Evolutionary conservation across 805 yeast genomes (phyloP).

Genomic region (Saturnispora mendoncae): DNA sequence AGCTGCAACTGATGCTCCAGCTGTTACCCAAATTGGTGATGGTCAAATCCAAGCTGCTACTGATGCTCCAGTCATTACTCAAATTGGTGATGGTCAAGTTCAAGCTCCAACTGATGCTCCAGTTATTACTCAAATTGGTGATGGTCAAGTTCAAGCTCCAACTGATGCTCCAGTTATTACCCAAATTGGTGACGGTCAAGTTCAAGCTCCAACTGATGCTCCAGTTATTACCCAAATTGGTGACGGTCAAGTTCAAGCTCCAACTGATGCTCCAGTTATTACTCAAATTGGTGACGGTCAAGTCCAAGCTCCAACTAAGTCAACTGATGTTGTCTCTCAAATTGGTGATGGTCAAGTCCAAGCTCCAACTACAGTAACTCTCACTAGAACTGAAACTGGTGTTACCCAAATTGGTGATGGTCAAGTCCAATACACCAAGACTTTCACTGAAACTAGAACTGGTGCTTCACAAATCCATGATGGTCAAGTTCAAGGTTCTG

Average conservation of each 20-base stretch:
- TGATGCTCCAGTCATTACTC: conserved; percentile 30
- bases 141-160: conserved; percentile 34
- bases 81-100: conserved; percentile 42
- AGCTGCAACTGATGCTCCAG: conserved; percentile 18
- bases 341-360: conserved; percentile 26
- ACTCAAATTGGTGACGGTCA: conserved; percentile 37
- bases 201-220: conserved; percentile 31
- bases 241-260: conserved; percentile 30
- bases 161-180: conserved; percentile 12
- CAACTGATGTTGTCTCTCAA: conserved; percentile 21
- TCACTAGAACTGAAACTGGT: conserved; percentile 30
- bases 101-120: conserved; percentile 20
- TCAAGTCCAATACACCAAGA: conserved; percentile 43
- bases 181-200: conserved; percentile 34
- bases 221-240: conserved; percentile 11
- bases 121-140: conserved; percentile 44
- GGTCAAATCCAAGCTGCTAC: conserved; percentile 38
- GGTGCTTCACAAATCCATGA: conserved; percentile 31
- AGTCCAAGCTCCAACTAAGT: conserved; percentile 30
- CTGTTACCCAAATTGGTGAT: conserved; percentile 21
- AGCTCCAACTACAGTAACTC: conserved; percentile 26
- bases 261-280: conserved; percentile 31
- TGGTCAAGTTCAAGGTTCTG: conserved; percentile 31
- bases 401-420: conserved; percentile 41
- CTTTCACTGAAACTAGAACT: conserved; percentile 22